Base-by-base conservation (phyloP, 108 stramenopile species). In the Epithemia pelagica region DNA sequence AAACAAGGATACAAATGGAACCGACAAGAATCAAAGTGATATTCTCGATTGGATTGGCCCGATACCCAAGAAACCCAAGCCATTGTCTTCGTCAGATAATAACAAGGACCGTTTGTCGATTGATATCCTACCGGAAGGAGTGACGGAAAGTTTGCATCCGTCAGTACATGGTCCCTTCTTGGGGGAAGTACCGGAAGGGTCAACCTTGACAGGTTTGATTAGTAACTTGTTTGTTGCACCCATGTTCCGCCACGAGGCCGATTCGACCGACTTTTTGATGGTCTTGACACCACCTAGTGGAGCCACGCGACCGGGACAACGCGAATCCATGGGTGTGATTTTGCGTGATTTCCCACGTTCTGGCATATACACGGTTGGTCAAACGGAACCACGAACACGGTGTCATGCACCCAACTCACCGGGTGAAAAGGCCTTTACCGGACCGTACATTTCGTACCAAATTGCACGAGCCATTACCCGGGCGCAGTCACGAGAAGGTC, bases 211-310 rank as follows among this genome's bases (percentile, higher is more conserved):
- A 29, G 87, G 89, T 15, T 56, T 95, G 29, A 76, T 95, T 25
- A 80, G 74, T 52, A 92, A 92, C 69, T 74, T 95, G 20, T 95
- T 91, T 64, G 90, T 85, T 0, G 91, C 94, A n/a, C 88, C 94
- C 2, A 76, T 95, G 59, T 89, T 90, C 65, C 71, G 66, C 23
- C 94, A 95, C 51, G 87, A 89, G 30, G 79, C 91, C 0, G 81
- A 89, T 63, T 68, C 76, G 5, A 90, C 89, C 0, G 94, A 95
- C 63, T 95, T 95, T 66, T 78, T 95, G 55, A 89, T 95, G 89
- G 82, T 91, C 59, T 53, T 95, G 53, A 86, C 85, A 27, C 67
- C 68, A 23, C 61, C 69, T 27, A 68, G 67, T 28, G 82, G 74
- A 53, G 84, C 68, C 37, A 68, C 71, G 21, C 32, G 31, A 3